Evolutionary conservation across 805 yeast genomes (phyloP).

Genomic region (Barnettozyma pratensis): DNA sequence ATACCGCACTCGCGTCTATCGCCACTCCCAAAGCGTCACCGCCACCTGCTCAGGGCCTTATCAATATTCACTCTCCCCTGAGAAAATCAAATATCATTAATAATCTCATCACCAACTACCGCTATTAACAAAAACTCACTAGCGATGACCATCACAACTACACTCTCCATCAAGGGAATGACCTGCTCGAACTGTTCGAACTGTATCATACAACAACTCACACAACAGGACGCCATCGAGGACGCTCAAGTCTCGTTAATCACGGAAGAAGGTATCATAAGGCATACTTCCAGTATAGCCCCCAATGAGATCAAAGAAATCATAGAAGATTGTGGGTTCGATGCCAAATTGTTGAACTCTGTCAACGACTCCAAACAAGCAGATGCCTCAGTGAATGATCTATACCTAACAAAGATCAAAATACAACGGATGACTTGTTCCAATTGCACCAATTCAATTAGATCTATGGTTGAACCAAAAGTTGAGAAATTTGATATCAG

Average conservation of each 20-base stretch:
- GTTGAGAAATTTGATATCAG: slow-evolving; percentile 59
- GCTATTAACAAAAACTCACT: too few relatives aligned
- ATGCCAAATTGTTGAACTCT: slow-evolving; percentile 13
- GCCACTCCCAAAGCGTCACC: too few relatives aligned
- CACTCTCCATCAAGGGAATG: slow-evolving; percentile 55
- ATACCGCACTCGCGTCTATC: too few relatives aligned
- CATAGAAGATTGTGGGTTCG: slow-evolving; percentile 69
- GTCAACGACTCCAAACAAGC: background rate
- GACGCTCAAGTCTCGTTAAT: slow-evolving; percentile 63
- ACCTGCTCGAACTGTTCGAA: slow-evolving; percentile 85
- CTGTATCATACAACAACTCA: slow-evolving; percentile 56
- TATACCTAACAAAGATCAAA: slow-evolving; percentile 13
- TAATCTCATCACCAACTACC: too few relatives aligned
- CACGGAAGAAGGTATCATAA: slow-evolving; percentile 66
- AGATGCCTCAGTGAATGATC: background rate
- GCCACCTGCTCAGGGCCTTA: too few relatives aligned
- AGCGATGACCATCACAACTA: slow-evolving; percentile 9
- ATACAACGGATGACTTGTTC: slow-evolving; percentile 84
- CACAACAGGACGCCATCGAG: slow-evolving; percentile 42
- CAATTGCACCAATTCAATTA: slow-evolving; percentile 68
- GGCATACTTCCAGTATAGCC: slow-evolving; percentile 34
- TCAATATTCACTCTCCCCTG: too few relatives aligned
- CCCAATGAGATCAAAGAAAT: slow-evolving; percentile 36
- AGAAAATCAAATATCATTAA: too few relatives aligned
- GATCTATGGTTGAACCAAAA: slow-evolving; percentile 42